Evolutionary conservation across 257 asterid species (phyloP), one percentile per base, ranked within the genome.

Genomic region (Dorcoceras hygrometricum): DNA sequence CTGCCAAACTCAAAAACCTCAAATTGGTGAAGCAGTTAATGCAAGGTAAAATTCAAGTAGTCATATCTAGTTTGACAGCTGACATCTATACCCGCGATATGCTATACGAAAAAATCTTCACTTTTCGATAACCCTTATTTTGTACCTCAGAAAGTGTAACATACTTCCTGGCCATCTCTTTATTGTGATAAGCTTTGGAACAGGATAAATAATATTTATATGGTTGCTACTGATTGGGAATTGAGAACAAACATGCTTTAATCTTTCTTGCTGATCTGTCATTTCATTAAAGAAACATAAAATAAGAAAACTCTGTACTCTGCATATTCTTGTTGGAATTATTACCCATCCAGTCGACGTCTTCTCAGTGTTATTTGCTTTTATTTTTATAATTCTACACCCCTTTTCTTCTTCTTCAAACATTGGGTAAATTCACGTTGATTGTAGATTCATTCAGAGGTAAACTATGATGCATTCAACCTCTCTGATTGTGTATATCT

Each of bases 1-100:
- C 76, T 93, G 78, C 31, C 90, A 58, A n/a, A 59, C 80, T 64
- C 99, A 93, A 54, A 90, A 79, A 71, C 88, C 90, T 63, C 84
- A 53, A 57, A 53, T 26, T 48, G 82, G 66, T 70, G 86, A 74
- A 67, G 77, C 80, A 69, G 83, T 65, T 73, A 54, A 68, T 68
- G 28, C 82, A 50, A 83, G 97, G 99, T 93, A 77, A 67, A 34
- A 58, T 76, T 23, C 70, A 36, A 68, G n/a, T 71, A 22, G 34
- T 57, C 63, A 27, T 72, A 32, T 73, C 72, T 53, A 4, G 60
- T 29, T 62, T 61, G 63, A 53, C 46, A 65, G 64, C 24, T 7
- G 50, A 12, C 31, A 31, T 48, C 28, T 64, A 9, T 57, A 28
- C 57, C 12, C 19, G 48, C 39, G 51, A 50, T 26, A 34, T 53